Percentiles rank a stretch among this genome's conserved stretches.
Evolutionary conservation across 140 eudicot genomes (phyloP).

Genomic region (Bidens hawaiensis): DNA sequence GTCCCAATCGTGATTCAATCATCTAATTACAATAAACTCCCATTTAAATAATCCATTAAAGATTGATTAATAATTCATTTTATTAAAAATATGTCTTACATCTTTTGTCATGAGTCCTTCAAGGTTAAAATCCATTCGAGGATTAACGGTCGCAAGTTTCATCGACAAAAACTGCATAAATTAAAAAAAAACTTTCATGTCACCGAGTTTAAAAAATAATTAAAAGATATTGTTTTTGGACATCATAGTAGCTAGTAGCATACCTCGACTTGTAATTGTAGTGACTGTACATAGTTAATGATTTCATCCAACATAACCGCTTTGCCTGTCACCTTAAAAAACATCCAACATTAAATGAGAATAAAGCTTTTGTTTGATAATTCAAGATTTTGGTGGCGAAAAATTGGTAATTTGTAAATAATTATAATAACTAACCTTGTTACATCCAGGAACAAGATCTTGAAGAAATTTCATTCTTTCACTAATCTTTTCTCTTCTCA

Average conservation of each 20-base stretch:
- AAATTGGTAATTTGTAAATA: background rate
- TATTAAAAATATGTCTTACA: conserved; percentile 38
- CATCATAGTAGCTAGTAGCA: conserved; percentile 6
- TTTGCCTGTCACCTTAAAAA: conserved; percentile 85
- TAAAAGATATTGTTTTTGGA: background rate
- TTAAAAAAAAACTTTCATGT: background rate
- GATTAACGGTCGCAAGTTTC: conserved; percentile 92
- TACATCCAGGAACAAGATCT: conserved; percentile 99
- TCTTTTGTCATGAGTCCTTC: conserved; percentile 69
- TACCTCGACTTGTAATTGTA: conserved; percentile 88
- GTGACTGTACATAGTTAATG: conserved; percentile 85
- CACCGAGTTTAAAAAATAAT: background rate
- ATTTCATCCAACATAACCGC: conserved; percentile 99
- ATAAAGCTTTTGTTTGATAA: background rate
- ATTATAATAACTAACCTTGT: conserved; percentile 55
- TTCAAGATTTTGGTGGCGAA: background rate
- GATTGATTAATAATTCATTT: background rate
- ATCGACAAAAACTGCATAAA: conserved; percentile 67
- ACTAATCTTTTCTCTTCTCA: conserved; percentile 95
- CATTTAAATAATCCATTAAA: background rate
- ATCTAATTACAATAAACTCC: conserved; percentile 31
- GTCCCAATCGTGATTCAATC: conserved; percentile 49
- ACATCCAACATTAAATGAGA: conserved; percentile 16
- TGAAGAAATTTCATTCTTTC: conserved; percentile 98
- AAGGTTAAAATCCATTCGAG: conserved; percentile 58